phyloP scores from a whole-genome alignment of 2,329 filamentous ascomycete species.

The Hyphodiscus sp. region DNA sequence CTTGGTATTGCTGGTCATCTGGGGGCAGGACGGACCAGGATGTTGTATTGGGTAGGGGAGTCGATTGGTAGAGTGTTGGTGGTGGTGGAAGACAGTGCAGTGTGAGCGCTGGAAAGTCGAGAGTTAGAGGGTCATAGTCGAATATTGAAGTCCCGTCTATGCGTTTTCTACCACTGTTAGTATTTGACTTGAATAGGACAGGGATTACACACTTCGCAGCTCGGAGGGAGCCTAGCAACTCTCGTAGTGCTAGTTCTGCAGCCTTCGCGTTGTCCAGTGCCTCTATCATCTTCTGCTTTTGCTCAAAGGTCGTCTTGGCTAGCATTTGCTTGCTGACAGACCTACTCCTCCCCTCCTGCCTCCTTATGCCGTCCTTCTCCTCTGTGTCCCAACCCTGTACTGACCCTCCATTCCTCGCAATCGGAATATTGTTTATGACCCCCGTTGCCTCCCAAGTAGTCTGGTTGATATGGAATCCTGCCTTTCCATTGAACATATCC shows the following conservation, averaged over 20 bases:
- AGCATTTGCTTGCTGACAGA: conserved; percentile 44
- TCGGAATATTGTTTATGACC: conserved; percentile 67
- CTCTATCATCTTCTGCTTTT: conserved; percentile 57
- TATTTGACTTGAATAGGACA: background rate
- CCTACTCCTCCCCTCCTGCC: conserved; percentile 29
- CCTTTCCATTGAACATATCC: conserved; percentile 35
- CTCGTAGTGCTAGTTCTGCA: conserved; percentile 76
- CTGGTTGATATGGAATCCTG: conserved; percentile 29
- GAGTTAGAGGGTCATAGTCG: conserved; percentile 77
- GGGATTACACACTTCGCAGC: conserved; percentile 66
- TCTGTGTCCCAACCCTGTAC: conserved; percentile 31
- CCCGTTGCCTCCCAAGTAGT: conserved; percentile 71
- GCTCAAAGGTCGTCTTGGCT: conserved; percentile 51
- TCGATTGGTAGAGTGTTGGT: conserved; percentile 70
- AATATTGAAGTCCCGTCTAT: conserved; percentile 54
- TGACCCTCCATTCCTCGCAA: conserved; percentile 41
- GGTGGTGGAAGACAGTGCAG: conserved; percentile 76
- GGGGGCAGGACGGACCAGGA: conserved; percentile 81
- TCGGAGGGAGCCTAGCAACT: conserved; percentile 73
- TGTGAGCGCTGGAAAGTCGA: conserved; percentile 81
- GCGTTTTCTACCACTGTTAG: conserved; percentile 39
- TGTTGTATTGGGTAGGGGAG: conserved; percentile 67
- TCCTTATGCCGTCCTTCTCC: conserved; percentile 29
- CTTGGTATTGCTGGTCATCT: conserved; percentile 64
- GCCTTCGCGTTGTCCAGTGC: conserved; percentile 75